Base-by-base conservation (phyloP, 495 filamentous ascomycete genomes). In the Neurospora sp. region DNA sequence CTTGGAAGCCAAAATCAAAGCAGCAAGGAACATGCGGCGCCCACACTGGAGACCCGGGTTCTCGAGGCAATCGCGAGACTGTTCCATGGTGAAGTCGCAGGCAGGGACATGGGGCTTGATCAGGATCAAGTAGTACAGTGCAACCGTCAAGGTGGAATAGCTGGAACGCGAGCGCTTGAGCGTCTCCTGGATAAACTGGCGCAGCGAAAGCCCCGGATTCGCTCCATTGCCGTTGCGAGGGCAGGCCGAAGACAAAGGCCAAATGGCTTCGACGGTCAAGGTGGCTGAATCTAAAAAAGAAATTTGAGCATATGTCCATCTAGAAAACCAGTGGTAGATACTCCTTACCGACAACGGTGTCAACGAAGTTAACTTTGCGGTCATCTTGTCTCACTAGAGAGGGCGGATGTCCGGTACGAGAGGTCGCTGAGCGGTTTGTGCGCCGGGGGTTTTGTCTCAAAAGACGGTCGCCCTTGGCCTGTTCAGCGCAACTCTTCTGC, bases 111-210 rank as follows among this genome's bases (percentile, higher is more conserved):
- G 93, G 5, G 93, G 89, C 82, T 94, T 95, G 79, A 99, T 93
- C 74, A 98, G 88, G 80, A 98, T 90, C 77, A 99, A 83, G 80
- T 99, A 99, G 81, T 98, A 99, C 59, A 99, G 85, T 39, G 96
- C 95, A 69, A 99, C 96, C 82, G 98, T 96, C 71, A 99, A 83
- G 39, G 96, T 99, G 73, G 94, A 97, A 82, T 97, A 99, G 83
- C 94, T 98, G 53, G 96, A 97, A 77, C 94, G 90, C 53, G 96
- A 99, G 73, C 96, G 88, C 74, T 94, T 92, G 74, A 99, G 88
- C 35, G 96, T 98, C 84, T 98, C 96, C 81, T 98, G 94, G 77
- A 99, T 97, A 81, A 98, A 99, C 42, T 91, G 94, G 73, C 95
- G 91, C 73, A 99, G 86, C 72, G 95, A 94, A 74, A 99, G 86